A percentile compares a stretch with the other conserved stretches of the same genome.
Conservation (phyloP, 257 asterid species). For the Anisodus tanguticus region DNA sequence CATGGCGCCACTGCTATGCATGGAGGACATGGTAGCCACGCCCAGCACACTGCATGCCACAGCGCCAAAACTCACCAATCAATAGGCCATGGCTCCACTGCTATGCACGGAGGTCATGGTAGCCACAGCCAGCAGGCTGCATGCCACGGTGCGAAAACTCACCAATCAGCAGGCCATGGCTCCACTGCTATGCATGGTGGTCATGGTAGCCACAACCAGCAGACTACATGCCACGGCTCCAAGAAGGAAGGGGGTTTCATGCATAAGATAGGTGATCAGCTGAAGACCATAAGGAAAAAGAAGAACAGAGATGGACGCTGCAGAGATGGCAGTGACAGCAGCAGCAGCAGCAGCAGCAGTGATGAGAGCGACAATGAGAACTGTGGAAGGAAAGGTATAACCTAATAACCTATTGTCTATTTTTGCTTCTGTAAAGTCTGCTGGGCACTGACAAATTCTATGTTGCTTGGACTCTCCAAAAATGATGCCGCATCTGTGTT, state of each 20-base stretch:
- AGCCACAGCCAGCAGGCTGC: background rate
- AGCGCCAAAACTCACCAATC: background rate
- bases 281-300: constrained; percentile 28
- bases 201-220: constrained; percentile 10
- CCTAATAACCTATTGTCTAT: background rate
- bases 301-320: constrained; percentile 29
- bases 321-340: constrained; percentile 34
- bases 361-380: constrained; percentile 33
- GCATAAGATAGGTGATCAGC: constrained; percentile 25
- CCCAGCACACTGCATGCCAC: background rate
- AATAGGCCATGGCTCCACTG: background rate
- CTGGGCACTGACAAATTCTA: constrained; percentile 1
- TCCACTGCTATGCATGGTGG: background rate
- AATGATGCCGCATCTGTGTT: background rate
- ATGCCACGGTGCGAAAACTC: background rate
- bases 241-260: constrained; percentile 33
- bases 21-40: background rate
- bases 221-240: background rate
- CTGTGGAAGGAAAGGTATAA: constrained; percentile 25
- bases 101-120: background rate
- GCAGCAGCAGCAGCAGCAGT: constrained; percentile 34
- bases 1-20: background rate
- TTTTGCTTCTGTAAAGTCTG: background rate
- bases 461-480: constrained; percentile 1
- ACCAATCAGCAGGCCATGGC: background rate